phyloP scores from a whole-genome alignment of 2,329 filamentous ascomycete species.

The Curvularia lunata region DNA sequence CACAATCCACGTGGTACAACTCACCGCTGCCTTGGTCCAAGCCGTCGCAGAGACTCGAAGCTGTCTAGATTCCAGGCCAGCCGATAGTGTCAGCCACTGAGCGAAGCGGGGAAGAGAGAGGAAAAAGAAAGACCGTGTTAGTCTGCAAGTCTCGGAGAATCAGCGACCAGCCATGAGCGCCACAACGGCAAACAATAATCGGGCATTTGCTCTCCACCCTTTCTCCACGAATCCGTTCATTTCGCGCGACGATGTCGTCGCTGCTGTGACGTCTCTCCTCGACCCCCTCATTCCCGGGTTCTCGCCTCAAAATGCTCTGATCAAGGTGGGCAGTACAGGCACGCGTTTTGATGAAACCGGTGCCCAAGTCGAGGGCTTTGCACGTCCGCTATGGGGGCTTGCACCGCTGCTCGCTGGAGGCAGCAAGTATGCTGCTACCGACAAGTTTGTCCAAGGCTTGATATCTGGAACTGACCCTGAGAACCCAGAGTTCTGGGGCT shows the following conservation, averaged over 20 bases:
- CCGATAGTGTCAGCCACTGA: background rate
- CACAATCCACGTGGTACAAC: background rate
- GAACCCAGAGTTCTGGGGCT: constrained; percentile 76
- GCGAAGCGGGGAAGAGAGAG: background rate
- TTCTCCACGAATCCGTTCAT: constrained; percentile 53
- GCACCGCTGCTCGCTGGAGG: constrained; percentile 73
- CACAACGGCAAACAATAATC: constrained; percentile 49
- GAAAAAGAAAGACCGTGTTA: background rate
- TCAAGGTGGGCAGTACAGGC: constrained; percentile 73
- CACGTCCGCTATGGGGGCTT: constrained; percentile 77
- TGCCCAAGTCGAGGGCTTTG: constrained; percentile 77
- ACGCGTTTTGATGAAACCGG: constrained; percentile 79
- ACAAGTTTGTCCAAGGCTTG: constrained; percentile 73
- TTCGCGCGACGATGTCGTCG: constrained; percentile 51
- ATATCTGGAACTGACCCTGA: constrained; percentile 73
- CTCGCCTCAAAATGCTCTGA: constrained; percentile 68
- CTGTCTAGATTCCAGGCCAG: background rate
- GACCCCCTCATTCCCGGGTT: constrained; percentile 75
- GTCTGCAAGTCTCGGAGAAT: background rate
- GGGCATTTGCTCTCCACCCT: constrained; percentile 50
- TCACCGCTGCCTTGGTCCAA: background rate
- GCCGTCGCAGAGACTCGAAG: background rate
- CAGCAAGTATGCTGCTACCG: constrained; percentile 67
- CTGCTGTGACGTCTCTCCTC: constrained; percentile 61
- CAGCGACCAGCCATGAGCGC: constrained; percentile 31